A percentile compares a stretch with the other conserved stretches of the same genome.
Conservation (phyloP, 164 flowering plant species). For the Liriodendron chinense region DNA sequence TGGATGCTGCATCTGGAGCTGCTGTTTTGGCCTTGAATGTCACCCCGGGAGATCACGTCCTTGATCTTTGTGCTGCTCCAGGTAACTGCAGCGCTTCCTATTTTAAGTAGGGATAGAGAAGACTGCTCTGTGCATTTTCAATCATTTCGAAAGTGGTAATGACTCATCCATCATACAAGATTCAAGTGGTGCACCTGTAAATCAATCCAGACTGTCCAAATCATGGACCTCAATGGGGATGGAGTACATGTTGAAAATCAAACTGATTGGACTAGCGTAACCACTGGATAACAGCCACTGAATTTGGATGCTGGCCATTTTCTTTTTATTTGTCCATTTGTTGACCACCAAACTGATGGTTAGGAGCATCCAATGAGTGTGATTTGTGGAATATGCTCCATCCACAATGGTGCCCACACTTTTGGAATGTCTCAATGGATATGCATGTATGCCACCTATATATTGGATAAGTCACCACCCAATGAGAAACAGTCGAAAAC, state of each 20-base stretch:
- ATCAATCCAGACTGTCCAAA: neutral
- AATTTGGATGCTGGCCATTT: neutral
- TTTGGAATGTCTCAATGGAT: too few species aligned
- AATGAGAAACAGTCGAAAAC: too few species aligned
- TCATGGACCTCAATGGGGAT: neutral
- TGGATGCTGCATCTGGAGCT: conserved; percentile 96
- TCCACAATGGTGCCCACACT: too few species aligned
- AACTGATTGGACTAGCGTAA: neutral
- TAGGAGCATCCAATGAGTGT: too few species aligned
- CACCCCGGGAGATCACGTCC: conserved; percentile 75
- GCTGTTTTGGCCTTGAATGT: conserved; percentile 78
- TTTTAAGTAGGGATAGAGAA: neutral
- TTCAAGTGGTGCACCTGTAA: neutral
- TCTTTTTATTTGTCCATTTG: neutral
- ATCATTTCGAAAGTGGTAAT: neutral
- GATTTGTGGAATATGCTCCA: too few species aligned
- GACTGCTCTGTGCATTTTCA: neutral
- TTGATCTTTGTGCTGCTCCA: conserved; percentile 98
- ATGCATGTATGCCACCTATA: too few species aligned
- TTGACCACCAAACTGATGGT: neutral
- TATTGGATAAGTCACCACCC: too few species aligned
- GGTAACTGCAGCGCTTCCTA: conserved; percentile 33
- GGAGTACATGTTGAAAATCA: neutral
- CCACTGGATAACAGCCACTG: neutral
- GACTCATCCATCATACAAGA: neutral